Base-by-base conservation (phyloP, 2,329 filamentous ascomycete species). In the Rasamsonia emersonii region DNA sequence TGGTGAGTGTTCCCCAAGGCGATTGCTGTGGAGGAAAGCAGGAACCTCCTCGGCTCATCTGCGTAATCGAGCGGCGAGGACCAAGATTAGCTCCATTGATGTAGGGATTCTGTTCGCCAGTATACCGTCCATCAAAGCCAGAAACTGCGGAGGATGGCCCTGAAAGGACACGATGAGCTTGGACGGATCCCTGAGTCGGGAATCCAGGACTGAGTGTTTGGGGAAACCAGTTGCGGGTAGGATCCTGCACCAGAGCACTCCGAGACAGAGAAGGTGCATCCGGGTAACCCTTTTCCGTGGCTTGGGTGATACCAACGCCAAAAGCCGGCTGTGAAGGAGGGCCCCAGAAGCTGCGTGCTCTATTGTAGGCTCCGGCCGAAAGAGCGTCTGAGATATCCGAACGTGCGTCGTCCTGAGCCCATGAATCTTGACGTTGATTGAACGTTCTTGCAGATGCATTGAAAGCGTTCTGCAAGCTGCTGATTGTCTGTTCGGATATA, bases 381-480 rank as follows among this genome's bases (percentile, higher is more conserved):
- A 64, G 39, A 13, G 52, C 49, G 24, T 68, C 64, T 8, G 58
- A 65, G 31, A 61, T 54, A 24, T 68, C 64, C 19, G 63, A 64
- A 21, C 54, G 58, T 10, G 56, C 53, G 44, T 68, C 62, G 11
- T 66, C 63, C 30, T 59, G 59, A 5, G 35, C 35, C 67, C 67
- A 71, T 23, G 52, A 44, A 28, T 65, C 62, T 25, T 58, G 58
- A 21, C 57, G 53, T 24, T 58, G 51, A 29, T 56, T 54, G 30
- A 60, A 62, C 4, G 56, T 44, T 14, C 62, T 62, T 39, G 61
- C 63, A 4, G 67, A 65, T 16, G 65, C 60, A 42, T 72, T 70
- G 50, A 73, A 71, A n/a, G 56, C 64, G 49, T 58, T 66, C 44
- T 71, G 68, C 14, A 70, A 46, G 42, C 62, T 62, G 27, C 58